phyloP scores from a whole-genome alignment of 2,329 filamentous ascomycete species.

The Beauveria sp. region DNA sequence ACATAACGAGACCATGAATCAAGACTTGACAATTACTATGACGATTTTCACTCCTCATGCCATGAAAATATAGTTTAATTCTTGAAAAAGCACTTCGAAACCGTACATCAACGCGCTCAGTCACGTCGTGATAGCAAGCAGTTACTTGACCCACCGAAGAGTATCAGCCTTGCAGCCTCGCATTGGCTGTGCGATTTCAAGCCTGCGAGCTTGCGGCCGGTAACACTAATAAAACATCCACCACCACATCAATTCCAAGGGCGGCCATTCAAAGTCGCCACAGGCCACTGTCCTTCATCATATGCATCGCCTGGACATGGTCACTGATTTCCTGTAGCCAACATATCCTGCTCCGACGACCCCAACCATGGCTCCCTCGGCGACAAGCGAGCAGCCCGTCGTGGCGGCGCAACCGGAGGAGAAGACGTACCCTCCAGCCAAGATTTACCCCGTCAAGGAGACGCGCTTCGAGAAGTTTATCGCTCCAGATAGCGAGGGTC shows the following conservation, averaged over 20 bases:
- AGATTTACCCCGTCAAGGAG: slow-evolving; percentile 55
- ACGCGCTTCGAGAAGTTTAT: slow-evolving; percentile 51
- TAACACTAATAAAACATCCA: slow-evolving; percentile 16
- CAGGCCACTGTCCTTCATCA: slow-evolving; percentile 9
- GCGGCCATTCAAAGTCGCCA: slow-evolving; percentile 7
- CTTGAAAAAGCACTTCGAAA: not conserved
- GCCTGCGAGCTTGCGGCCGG: slow-evolving; percentile 14
- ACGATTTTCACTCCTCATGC: not conserved
- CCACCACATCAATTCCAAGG: slow-evolving; percentile 20
- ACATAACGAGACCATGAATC: slow-evolving; percentile 1
- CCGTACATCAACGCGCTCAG: not conserved
- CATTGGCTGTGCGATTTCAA: slow-evolving; percentile 15
- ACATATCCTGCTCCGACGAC: not conserved
- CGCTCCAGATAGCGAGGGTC: slow-evolving; percentile 56
- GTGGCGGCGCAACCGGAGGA: slow-evolving; percentile 23
- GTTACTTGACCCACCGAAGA: slow-evolving; percentile 15
- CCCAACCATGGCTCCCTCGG: slow-evolving; percentile 44
- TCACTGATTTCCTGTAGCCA: not conserved
- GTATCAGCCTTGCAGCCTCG: slow-evolving; percentile 31
- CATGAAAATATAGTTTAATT: not conserved
- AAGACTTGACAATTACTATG: not conserved
- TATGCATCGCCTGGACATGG: slow-evolving; percentile 10
- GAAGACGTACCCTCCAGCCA: slow-evolving; percentile 43
- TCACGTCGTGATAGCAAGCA: not conserved
- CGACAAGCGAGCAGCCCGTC: slow-evolving; percentile 36